Evolutionary conservation across 164 flowering plant species (phyloP).

Genomic region (Cinnamomum chago): DNA sequence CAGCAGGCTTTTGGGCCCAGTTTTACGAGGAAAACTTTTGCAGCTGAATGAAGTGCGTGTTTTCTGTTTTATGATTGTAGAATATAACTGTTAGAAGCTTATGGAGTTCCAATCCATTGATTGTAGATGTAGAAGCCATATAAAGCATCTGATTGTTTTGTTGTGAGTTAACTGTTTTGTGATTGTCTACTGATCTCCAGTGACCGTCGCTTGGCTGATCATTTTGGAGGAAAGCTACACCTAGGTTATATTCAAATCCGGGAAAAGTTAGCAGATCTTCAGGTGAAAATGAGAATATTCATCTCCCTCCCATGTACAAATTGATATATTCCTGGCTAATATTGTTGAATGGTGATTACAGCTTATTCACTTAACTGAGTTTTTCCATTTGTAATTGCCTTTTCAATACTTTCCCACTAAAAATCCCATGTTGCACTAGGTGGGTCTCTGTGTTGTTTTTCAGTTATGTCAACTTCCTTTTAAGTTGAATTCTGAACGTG

Average conservation of each 20-base stretch:
- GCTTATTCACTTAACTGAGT: background rate
- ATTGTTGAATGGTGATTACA: background rate
- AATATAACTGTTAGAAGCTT: conserved; percentile 37
- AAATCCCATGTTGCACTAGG: background rate
- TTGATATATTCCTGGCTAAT: background rate
- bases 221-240: conserved; percentile 99
- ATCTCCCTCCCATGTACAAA: background rate
- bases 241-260: conserved; percentile 97
- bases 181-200: conserved; percentile 39
- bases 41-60: conserved; percentile 99
- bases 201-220: conserved; percentile 98
- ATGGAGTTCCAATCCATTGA: background rate
- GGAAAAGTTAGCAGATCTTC: conserved; percentile 84
- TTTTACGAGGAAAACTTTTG: conserved; percentile 98
- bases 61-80: conserved; percentile 68
- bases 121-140: background rate
- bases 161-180: conserved; percentile 8
- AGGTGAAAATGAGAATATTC: conserved; percentile 55
- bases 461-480: conserved; percentile 11
- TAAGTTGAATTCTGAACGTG: conserved; percentile 45
- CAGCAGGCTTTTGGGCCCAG: conserved; percentile 99
- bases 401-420: background rate
- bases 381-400: background rate
- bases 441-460: conserved; percentile 4
- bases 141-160: background rate